Percentiles rank a stretch among this genome's conserved stretches.
phyloP scores from a whole-genome alignment of 176 grass and related monocot species.

The Zea luxurians region DNA sequence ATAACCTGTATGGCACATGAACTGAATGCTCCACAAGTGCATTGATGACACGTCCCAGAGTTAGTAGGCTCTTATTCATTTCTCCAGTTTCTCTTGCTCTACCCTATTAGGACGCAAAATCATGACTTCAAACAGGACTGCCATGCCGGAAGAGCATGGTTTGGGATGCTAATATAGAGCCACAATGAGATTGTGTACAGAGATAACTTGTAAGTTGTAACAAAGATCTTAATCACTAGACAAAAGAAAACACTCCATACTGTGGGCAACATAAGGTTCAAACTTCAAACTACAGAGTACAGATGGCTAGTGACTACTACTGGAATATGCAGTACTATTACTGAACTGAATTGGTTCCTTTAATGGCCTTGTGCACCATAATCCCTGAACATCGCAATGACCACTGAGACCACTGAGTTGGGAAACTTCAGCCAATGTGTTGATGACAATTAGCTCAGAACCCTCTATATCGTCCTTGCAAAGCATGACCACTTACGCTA shows the following conservation, averaged over 20 bases:
- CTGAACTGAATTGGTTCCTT: conserved; percentile 11
- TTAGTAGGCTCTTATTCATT: conserved; percentile 90
- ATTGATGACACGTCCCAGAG: conserved; percentile 86
- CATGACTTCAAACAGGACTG: conserved; percentile 38
- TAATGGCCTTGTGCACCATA: neutral
- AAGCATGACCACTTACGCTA: neutral
- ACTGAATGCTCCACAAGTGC: conserved; percentile 78
- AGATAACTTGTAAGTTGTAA: neutral
- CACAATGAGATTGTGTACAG: conserved; percentile 12
- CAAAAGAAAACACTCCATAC: neutral
- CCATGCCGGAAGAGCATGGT: conserved; percentile 21
- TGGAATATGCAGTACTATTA: neutral
- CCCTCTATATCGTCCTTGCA: neutral
- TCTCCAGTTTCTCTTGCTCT: conserved; percentile 92
- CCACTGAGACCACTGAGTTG: neutral
- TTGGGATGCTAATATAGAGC: conserved; percentile 8
- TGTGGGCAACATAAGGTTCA: neutral
- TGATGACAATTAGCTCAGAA: neutral
- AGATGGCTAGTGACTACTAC: neutral
- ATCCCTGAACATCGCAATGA: neutral
- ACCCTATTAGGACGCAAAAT: conserved; percentile 60
- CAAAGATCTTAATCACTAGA: neutral
- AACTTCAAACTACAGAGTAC: neutral
- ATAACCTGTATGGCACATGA: conserved; percentile 88
- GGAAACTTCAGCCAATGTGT: neutral